Base-by-base conservation (phyloP, 116 monocot species). In the Iris pallida region DNA sequence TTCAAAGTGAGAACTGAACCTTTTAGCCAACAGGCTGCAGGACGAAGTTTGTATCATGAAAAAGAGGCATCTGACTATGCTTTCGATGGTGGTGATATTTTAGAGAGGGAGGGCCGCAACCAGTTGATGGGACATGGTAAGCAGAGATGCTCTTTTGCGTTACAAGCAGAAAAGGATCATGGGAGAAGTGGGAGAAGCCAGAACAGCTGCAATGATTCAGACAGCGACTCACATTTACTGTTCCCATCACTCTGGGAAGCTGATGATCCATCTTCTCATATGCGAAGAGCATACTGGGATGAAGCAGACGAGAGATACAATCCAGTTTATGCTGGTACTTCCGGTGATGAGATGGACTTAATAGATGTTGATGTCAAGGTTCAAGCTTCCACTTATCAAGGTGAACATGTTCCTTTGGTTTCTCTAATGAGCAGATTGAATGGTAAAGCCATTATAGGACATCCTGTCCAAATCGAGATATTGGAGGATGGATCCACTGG, bases 401-500 rank as follows among this genome's bases (percentile, higher is more conserved):
- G 90, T 7, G 88, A 95, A 75, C 95, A 73, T 62, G 95, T 90
- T 55, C 91, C 95, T 53, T 63, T 95, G 52, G 91, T 90, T 70
- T 95, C 90, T 70, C 69, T 95, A 12, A 95, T 90, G 95, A 95
- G 95, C 77, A 79, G 83, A 71, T 66, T 90, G 69, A 87, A 95
- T 76, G 95, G 95, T 16, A 95, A 90, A 68, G 86, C 90, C 62
- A 90, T 95, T 46, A 55, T 95, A 6, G 95, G 95, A 8, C 90
- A 90, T 30, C 91, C 91, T 43, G 65, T 95, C 44, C 85, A 86
- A 64, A 81, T 95, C 61, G 95, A 90, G 59, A 90, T 81, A 64
- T 18, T 90, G 42, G 79, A 81, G 55, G 86, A 88, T 71, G 88
- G 83, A 53, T 83, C 81, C 48, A 63, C 83, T 2, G 59, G 56